Percentiles rank a stretch among this genome's conserved stretches.
phyloP scores from a whole-genome alignment of 148 eudicot species.

The Vaccinium myrtillus region DNA sequence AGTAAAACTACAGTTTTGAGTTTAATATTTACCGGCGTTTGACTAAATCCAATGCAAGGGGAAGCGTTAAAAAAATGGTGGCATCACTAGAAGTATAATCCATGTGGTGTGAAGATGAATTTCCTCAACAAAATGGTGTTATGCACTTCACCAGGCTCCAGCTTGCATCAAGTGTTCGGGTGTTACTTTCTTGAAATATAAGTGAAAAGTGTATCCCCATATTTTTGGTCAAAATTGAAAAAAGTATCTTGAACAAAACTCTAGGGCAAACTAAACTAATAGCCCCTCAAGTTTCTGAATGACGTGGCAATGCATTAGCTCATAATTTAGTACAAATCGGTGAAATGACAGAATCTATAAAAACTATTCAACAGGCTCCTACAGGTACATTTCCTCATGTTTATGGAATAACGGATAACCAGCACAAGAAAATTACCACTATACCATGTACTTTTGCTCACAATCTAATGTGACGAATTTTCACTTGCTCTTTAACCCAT shows the following conservation, averaged over 20 bases:
- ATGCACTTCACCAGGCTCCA: neutral
- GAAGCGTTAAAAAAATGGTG: neutral
- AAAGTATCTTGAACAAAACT: neutral
- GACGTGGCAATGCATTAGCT: too few relatives aligned
- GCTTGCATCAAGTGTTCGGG: neutral
- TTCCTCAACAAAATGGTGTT: neutral
- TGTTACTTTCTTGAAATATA: neutral
- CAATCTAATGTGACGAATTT: neutral
- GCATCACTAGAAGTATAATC: neutral
- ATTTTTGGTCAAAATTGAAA: neutral
- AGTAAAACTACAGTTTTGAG: neutral
- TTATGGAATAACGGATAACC: neutral
- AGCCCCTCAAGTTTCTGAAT: neutral
- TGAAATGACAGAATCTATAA: too few relatives aligned
- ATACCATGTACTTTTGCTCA: neutral
- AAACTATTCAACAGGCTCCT: too few relatives aligned
- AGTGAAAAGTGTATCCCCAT: neutral
- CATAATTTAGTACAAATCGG: too few relatives aligned
- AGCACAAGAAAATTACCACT: neutral
- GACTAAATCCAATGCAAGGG: neutral
- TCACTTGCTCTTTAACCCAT: neutral
- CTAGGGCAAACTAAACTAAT: neutral
- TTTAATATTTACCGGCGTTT: neutral
- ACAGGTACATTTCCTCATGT: too few relatives aligned
- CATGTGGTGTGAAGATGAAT: neutral